Conservation (phyloP, 2,329 filamentous ascomycete species). For the Clonostachys solani region DNA sequence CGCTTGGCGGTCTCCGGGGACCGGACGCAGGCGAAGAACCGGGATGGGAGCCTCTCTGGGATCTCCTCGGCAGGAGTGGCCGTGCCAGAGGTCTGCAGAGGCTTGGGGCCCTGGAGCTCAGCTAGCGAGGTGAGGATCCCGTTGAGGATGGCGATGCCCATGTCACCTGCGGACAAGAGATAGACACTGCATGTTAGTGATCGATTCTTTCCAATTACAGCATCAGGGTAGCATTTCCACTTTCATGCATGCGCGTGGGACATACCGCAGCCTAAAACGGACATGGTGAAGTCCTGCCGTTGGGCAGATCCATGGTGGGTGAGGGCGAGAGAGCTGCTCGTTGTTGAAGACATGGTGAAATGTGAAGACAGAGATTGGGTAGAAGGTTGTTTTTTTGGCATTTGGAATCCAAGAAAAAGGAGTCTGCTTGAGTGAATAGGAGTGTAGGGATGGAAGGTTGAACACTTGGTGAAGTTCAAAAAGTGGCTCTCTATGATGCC, state of each 20-base stretch:
- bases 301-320: conserved; percentile 14
- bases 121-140: conserved; percentile 72
- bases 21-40: conserved; percentile 79
- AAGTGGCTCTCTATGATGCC: too few species aligned
- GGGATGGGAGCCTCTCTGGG: conserved; percentile 59
- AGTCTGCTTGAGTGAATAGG: too few species aligned
- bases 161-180: conserved; percentile 53
- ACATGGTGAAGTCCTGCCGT: conserved; percentile 58
- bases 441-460: too few species aligned
- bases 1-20: conserved; percentile 64
- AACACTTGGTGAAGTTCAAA: too few species aligned
- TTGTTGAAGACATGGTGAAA: conserved; percentile 1
- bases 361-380: neutral
- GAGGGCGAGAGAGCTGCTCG: conserved; percentile 17
- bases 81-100: conserved; percentile 36
- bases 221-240: neutral
- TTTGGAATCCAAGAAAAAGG: too few species aligned
- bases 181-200: neutral
- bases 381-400: too few species aligned
- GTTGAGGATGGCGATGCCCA: conserved; percentile 80
- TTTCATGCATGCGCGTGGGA: conserved; percentile 5
- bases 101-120: conserved; percentile 41
- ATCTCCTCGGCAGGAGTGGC: conserved; percentile 41
- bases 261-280: conserved; percentile 78
- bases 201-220: neutral